Evolutionary conservation across 1,284 basidiomycete species (phyloP), one percentile per base, ranked within the genome.

Genomic region (Melampsora americana): DNA sequence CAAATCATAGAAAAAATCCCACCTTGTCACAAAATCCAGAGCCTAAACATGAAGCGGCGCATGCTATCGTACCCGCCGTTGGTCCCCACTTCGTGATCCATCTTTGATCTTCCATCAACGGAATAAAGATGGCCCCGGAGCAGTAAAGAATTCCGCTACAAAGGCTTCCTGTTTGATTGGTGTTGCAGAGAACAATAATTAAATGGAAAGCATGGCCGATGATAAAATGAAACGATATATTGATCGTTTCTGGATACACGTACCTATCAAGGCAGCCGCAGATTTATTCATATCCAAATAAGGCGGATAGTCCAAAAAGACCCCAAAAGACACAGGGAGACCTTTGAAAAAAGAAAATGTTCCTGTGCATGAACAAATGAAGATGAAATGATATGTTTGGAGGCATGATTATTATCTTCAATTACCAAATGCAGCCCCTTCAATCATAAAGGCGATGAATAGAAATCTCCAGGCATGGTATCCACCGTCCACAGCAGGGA

Each of bases 381-480:
- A 35, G 35, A 35, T 35, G 5, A 35, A 35, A 35, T 4, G 35
- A 35, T 35, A 35, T 35, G 3, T 35, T 9, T 35, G 35, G 35
- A 35, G 18, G 18, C 11, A 70, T 28, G 20, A n/a, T n/a, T n/a
- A n/a, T n/a, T n/a, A n/a, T n/a, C n/a, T n/a, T n/a, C n/a, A n/a
- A 35, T 61, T 30, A 71, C 69, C 69, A 56, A 56, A 71, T 39
- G 64, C 59, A 48, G 46, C 44, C 14, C 69, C 69, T 64, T 71
- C 69, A 23, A 71, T 56, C 46, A 71, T 46, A 28, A 71, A 71
- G 26, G 69, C 42, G 11, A 71, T 48, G 35, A 71, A 42, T 44
- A 71, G 32, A 56, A 71, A 71, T 71, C 56, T 23, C 69, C 69
- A 71, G 1, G 69, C 69, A n/a, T 35, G 50, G 28, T 62, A 71